Conservation (phyloP, 257 asterid genomes). For the Forsythia suspensa region DNA sequence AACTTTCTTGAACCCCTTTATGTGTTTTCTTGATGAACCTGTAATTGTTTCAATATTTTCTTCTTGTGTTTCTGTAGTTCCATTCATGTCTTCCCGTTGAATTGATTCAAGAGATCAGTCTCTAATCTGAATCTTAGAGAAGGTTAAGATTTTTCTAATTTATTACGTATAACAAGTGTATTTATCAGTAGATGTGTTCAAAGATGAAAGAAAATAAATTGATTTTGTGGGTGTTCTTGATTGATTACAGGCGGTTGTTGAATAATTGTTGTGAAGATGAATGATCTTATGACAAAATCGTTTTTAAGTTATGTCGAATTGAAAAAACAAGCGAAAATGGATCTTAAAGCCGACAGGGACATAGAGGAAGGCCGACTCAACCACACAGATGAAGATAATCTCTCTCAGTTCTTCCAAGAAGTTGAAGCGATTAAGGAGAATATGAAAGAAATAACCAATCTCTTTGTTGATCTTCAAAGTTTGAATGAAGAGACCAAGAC, state of each 20-base stretch:
- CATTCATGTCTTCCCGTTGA: not conserved
- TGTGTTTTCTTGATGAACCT: not conserved
- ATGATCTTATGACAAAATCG: constrained; percentile 84
- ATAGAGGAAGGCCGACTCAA: constrained; percentile 52
- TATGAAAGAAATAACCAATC: constrained; percentile 63
- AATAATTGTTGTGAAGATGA: constrained; percentile 45
- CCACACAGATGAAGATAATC: constrained; percentile 42
- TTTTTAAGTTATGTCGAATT: constrained; percentile 69
- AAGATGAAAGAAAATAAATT: not conserved
- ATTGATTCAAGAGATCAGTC: not conserved
- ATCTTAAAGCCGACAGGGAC: constrained; percentile 50
- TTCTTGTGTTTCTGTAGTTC: not conserved
- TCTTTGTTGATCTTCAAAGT: constrained; percentile 62
- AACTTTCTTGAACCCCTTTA: not conserved
- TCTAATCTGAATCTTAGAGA: no score
- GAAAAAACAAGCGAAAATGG: constrained; percentile 68
- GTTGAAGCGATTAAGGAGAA: constrained; percentile 49
- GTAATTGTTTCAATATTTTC: not conserved
- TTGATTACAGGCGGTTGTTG: constrained; percentile 21
- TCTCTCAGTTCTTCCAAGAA: constrained; percentile 61
- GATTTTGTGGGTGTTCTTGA: not conserved
- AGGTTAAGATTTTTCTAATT: no score
- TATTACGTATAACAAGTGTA: no score
- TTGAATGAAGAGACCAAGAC: constrained; percentile 64
- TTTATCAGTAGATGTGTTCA: not conserved